phyloP scores from a whole-genome alignment of 441 rosid species.

The Populus hybrid region DNA sequence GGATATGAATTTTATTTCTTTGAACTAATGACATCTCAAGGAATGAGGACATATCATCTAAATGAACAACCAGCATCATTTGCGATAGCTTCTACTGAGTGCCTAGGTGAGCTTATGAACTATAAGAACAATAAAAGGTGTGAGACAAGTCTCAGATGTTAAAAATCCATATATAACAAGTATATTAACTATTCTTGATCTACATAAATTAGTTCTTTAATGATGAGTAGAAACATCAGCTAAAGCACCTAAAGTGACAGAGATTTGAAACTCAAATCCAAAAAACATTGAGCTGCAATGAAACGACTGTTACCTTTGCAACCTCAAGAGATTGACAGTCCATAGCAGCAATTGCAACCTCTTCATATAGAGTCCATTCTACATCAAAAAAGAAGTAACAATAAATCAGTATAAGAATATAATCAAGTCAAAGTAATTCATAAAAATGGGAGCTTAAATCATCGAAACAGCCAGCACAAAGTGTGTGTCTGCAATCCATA shows the following conservation, averaged over 20 bases:
- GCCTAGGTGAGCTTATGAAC: neutral
- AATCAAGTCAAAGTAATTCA: neutral
- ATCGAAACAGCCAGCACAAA: neutral
- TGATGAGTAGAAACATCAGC: neutral
- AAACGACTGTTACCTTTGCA: slow-evolving; percentile 59
- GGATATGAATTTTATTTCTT: neutral
- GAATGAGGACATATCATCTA: neutral
- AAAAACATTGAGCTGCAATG: neutral
- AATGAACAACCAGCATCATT: neutral
- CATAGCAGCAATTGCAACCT: slow-evolving; percentile 94
- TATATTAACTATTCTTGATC: neutral
- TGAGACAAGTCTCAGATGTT: neutral
- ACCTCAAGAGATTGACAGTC: slow-evolving; percentile 78
- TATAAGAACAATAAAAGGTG: neutral
- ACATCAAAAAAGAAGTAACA: slow-evolving; percentile 16
- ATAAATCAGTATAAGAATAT: slow-evolving; percentile 3
- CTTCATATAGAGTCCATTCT: slow-evolving; percentile 97
- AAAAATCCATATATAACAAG: neutral
- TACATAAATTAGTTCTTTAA: neutral
- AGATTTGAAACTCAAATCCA: neutral
- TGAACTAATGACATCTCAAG: neutral
- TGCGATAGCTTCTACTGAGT: neutral
- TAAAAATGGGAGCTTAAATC: neutral
- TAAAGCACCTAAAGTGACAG: neutral
- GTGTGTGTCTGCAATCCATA: neutral